Evolutionary conservation across 805 yeast genomes (phyloP), one percentile per base, ranked within the genome.

Genomic region (Starmera pachycereana): DNA sequence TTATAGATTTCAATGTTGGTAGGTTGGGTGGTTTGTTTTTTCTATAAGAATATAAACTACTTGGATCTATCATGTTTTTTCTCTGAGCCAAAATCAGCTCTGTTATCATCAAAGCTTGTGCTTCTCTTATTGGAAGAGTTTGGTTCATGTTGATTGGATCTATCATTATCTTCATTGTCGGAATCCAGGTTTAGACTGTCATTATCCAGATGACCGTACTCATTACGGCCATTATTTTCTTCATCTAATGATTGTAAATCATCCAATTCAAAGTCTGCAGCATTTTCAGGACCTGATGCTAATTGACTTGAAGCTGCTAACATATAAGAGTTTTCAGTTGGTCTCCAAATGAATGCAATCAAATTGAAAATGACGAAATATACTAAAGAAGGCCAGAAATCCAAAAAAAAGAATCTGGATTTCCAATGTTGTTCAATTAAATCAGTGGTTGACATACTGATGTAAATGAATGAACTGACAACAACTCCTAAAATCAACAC

Each of bases 331-430:
- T 95, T 87, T 50, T 83, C 92, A 0, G 97, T 90, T 40, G 99
- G 99, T 61, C 98, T 81, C 98, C 98, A 92, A 46, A 92, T 74
- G 66, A 88, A 76, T 6, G 96, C 85, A 47, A 92, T 71, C 9
- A 88, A 75, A 52, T 81, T 73, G 58, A 92, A 89, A 32, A 89
- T 89, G 37, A 80, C 62, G 55, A 84, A 86, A 63, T 87, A 92
- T 12, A 88, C 81, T 37, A 87, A 72, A 37, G 95, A 80, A 32
- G 96, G 95, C 96, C 97, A 89, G 66, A 95, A 94, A 51, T 90
- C 96, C 35, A 81, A 72, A 40, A 87, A 62, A 53, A 92, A 87
- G 67, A 86, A 89, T 54, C 94, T 76, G 35, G 86, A 75, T 62
- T 89, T 85, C 98, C 98, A 92, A 57, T 85, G 81, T 49, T 76